A percentile compares a stretch with the other conserved stretches of the same genome.
Evolutionary conservation across 129 eudicot species (phyloP).

Genomic region (sunflower (Helianthus annuus)): HanXRQr2.0-SUNRISE NC_035446.2:126558491-126558990

Average conservation of each 20-base stretch:
- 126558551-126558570: slow-evolving; percentile 30
- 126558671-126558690: slow-evolving; percentile 39
- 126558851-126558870: slow-evolving; percentile 80
- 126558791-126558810: slow-evolving; percentile 75
- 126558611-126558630: slow-evolving; percentile 29
- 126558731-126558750: slow-evolving; percentile 42
- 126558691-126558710: slow-evolving; percentile 32
- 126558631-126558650: slow-evolving; percentile 30
- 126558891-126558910: slow-evolving; percentile 54
- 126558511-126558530: slow-evolving; percentile 14
- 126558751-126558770: slow-evolving; percentile 90
- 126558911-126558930: slow-evolving; percentile 31
- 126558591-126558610: slow-evolving; percentile 33
- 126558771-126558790: slow-evolving; percentile 77
- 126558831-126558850: slow-evolving; percentile 80
- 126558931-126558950: background rate
- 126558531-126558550: slow-evolving; percentile 25
- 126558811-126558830: slow-evolving; percentile 70
- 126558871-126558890: slow-evolving; percentile 49
- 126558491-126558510: background rate
- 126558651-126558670: slow-evolving; percentile 34
- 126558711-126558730: slow-evolving; percentile 31
- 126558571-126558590: slow-evolving; percentile 26
- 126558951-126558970: slow-evolving; percentile 32
- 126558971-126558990: slow-evolving; percentile 38